Percentiles rank a stretch among this genome's conserved stretches.
Conservation (phyloP, 2,329 filamentous ascomycete genomes). For the Rosellinia necatrix region DNA sequence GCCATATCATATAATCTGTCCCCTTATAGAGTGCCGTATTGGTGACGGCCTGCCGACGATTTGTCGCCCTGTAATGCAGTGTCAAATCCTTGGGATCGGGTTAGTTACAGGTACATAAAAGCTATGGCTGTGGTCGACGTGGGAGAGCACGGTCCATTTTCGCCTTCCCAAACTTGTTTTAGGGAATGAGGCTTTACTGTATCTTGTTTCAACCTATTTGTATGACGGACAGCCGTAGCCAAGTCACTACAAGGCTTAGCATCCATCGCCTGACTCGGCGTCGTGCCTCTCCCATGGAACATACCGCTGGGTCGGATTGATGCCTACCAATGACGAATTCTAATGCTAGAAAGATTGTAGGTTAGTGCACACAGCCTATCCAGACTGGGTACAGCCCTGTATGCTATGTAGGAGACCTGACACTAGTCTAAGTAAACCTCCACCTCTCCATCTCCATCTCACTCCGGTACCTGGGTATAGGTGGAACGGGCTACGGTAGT, state of each 20-base stretch:
- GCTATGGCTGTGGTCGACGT: too few relatives aligned
- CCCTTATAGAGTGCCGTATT: conserved; percentile 15
- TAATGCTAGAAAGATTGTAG: neutral
- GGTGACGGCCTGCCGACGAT: neutral
- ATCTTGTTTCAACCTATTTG: too few relatives aligned
- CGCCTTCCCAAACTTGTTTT: conserved; percentile 2
- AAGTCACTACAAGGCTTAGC: neutral
- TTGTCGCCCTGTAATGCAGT: too few relatives aligned
- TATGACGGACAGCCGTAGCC: neutral
- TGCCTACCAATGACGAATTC: too few relatives aligned
- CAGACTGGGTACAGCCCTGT: neutral
- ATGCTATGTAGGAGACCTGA: neutral
- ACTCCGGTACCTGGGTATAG: conserved; percentile 1
- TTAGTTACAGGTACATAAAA: too few relatives aligned
- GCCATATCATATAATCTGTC: conserved; percentile 16
- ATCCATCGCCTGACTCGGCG: too few relatives aligned
- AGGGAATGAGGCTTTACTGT: neutral
- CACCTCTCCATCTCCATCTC: neutral
- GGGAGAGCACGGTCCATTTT: too few relatives aligned
- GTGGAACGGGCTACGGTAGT: neutral
- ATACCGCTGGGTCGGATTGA: too few relatives aligned
- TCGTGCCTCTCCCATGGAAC: too few relatives aligned
- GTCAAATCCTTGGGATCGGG: too few relatives aligned
- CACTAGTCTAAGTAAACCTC: neutral
- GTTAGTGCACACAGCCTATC: neutral